Evolutionary conservation across 2,329 filamentous ascomycete genomes (phyloP).

Genomic region (Chaetomium olivaceum): DNA sequence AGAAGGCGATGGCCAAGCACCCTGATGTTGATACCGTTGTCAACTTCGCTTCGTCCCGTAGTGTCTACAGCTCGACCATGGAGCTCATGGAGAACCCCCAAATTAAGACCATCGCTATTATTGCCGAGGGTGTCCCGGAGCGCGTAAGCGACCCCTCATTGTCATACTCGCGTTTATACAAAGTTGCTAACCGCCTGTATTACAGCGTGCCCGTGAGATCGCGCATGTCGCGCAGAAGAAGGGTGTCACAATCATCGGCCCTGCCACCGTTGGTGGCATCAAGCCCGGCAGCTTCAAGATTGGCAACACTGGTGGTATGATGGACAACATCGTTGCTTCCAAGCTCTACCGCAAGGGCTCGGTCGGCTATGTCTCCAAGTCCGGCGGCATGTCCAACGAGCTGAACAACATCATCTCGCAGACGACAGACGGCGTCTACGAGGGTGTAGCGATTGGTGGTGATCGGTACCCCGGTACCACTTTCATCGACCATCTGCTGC

Average conservation of each 20-base stretch:
- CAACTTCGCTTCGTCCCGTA: conserved; percentile 99
- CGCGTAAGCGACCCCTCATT: conserved; percentile 64
- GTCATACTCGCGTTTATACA: background rate
- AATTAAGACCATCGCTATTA: conserved; percentile 98
- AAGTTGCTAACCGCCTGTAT: conserved; percentile 33
- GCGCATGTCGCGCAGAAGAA: conserved; percentile 96
- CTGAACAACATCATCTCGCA: conserved; percentile 99
- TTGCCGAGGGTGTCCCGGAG: conserved; percentile 98
- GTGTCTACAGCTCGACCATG: conserved; percentile 97
- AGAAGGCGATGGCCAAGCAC: conserved; percentile 95
- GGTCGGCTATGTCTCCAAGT: conserved; percentile 99
- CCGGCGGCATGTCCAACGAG: conserved; percentile 99
- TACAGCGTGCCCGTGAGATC: conserved; percentile 92
- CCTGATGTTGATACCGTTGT: conserved; percentile 95
- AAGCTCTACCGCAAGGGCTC: conserved; percentile 99
- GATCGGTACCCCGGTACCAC: conserved; percentile 98
- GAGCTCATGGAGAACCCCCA: conserved; percentile 97
- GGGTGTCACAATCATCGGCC: conserved; percentile 98
- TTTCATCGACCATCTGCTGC: conserved; percentile 97
- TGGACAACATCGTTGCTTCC: conserved; percentile 99
- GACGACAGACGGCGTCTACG: conserved; percentile 95
- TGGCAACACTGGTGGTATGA: conserved; percentile 99
- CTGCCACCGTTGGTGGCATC: conserved; percentile 97
- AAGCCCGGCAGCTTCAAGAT: conserved; percentile 99
- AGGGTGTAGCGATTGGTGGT: conserved; percentile 99